Evolutionary conservation across 345 rosid genomes (phyloP).

Genomic region (Bruguiera gymnorhiza): DNA sequence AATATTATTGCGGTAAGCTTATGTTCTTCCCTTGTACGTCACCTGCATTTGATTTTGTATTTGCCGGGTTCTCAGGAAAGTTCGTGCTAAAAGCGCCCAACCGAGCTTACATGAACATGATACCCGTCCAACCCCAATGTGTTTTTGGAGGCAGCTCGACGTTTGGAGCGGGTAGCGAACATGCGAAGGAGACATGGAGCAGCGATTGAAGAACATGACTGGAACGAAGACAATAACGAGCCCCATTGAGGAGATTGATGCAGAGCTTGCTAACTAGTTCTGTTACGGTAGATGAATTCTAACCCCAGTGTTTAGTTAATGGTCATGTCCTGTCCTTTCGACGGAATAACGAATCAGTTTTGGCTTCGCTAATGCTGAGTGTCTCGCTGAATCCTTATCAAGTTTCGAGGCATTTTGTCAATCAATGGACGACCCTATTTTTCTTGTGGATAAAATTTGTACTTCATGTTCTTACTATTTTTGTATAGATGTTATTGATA

Average conservation of each 20-base stretch:
- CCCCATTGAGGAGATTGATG: conserved; percentile 43
- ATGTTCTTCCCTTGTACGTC: conserved; percentile 16
- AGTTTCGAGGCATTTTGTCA: background rate
- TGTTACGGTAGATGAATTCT: background rate
- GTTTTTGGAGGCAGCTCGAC: conserved; percentile 19
- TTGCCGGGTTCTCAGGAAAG: conserved; percentile 43
- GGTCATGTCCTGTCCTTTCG: background rate
- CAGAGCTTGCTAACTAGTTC: conserved; percentile 20
- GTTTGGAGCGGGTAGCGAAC: conserved; percentile 50
- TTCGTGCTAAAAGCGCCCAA: conserved; percentile 43
- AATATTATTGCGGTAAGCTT: background rate
- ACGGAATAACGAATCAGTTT: background rate
- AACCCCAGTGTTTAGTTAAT: no score
- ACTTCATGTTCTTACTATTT: no score
- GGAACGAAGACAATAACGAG: conserved; percentile 48
- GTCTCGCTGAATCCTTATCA: no score
- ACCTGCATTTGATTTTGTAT: conserved; percentile 41
- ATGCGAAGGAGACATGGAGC: conserved; percentile 40
- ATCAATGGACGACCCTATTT: background rate
- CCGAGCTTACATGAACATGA: conserved; percentile 25
- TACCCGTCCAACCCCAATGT: background rate
- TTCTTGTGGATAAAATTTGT: no score
- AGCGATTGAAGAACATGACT: conserved; percentile 31
- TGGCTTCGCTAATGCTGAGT: background rate
- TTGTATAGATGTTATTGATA: no score